Percentiles rank a stretch among this genome's conserved stretches.
phyloP scores from a whole-genome alignment of 495 filamentous ascomycete genomes.

The Umbilicaria muhlenbergii region DNA sequence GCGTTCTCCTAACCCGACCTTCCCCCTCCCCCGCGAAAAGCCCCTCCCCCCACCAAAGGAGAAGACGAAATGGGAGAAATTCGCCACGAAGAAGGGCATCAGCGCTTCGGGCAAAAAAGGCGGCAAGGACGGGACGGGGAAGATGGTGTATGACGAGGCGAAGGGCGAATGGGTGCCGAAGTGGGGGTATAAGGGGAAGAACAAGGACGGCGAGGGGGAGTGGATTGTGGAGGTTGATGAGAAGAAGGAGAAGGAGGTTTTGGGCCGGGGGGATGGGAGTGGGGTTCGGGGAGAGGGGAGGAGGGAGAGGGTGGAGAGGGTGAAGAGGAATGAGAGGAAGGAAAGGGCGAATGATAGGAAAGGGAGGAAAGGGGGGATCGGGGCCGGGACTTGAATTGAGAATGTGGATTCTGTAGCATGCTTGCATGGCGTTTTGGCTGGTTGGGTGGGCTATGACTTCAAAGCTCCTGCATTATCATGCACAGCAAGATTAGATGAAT shows the following conservation, averaged over 20 bases:
- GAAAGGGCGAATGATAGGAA: slow-evolving; percentile 58
- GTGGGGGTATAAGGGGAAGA: slow-evolving; percentile 92
- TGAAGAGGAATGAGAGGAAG: slow-evolving; percentile 40
- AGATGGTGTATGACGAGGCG: slow-evolving; percentile 69
- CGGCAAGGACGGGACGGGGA: slow-evolving; percentile 52
- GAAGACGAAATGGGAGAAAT: slow-evolving; percentile 85
- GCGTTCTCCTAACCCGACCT: slow-evolving; percentile 56
- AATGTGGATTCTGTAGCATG: no score
- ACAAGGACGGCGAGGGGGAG: slow-evolving; percentile 56
- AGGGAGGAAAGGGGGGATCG: slow-evolving; percentile 36
- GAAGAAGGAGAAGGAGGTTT: slow-evolving; percentile 38
- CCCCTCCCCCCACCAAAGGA: slow-evolving; percentile 63
- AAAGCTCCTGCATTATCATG: no score
- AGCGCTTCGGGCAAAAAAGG: slow-evolving; percentile 26
- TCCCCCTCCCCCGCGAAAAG: slow-evolving; percentile 73
- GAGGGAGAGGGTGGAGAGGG: slow-evolving; percentile 42
- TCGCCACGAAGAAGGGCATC: slow-evolving; percentile 93
- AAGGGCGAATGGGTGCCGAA: slow-evolving; percentile 77
- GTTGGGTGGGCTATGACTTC: no score
- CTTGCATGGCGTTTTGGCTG: no score
- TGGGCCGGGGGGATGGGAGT: slow-evolving; percentile 40
- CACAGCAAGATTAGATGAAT: no score
- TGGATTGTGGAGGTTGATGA: slow-evolving; percentile 87
- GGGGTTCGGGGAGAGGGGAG: slow-evolving; percentile 45
- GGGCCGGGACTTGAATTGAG: slow-evolving; percentile 9